Percentiles rank a stretch among this genome's conserved stretches.
These are phyloP conservation scores for Cyphellophora attinorum DNA, from an alignment of 2,329 filamentous ascomycete species.

Conservation along the genomic window DNA sequence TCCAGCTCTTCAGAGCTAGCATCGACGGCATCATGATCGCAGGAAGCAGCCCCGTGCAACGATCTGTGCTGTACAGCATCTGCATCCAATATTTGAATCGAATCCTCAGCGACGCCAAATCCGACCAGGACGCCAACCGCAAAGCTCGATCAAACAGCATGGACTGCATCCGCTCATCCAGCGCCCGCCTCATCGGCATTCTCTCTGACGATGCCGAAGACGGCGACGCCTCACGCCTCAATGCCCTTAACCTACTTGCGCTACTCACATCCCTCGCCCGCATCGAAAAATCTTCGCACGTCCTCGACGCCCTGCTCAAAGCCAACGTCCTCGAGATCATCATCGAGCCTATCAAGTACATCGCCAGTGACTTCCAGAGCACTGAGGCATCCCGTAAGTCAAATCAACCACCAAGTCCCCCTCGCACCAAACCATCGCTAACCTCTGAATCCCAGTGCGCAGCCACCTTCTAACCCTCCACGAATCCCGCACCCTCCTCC, in stretches of 20 bases:
- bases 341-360: constrained; percentile 72
- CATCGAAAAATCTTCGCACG: constrained; percentile 59
- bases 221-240: constrained; percentile 70
- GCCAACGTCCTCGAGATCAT: constrained; percentile 88
- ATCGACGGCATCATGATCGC: constrained; percentile 66
- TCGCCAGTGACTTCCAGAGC: constrained; percentile 62
- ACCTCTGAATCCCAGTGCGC: constrained; percentile 41
- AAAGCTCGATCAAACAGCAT: constrained; percentile 42
- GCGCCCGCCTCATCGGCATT: constrained; percentile 72
- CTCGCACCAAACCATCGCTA: too few species aligned
- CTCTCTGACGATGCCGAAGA: constrained; percentile 89
- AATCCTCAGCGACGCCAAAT: constrained; percentile 42
- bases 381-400: constrained; percentile 48
- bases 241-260: constrained; percentile 75
- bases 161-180: constrained; percentile 67
- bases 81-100: constrained; percentile 76
- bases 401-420: too few species aligned
- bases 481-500: constrained; percentile 68
- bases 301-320: constrained; percentile 70
- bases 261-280: constrained; percentile 65
- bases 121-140: constrained; percentile 33
- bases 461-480: constrained; percentile 49
- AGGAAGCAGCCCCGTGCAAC: constrained; percentile 59
- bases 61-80: constrained; percentile 83
- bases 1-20: constrained; percentile 82